Percentiles rank a stretch among this genome's conserved stretches.
These are phyloP conservation scores for Amanita molliuscula DNA, from an alignment of 768 basidiomycete species.

Conservation along the genomic window DNA sequence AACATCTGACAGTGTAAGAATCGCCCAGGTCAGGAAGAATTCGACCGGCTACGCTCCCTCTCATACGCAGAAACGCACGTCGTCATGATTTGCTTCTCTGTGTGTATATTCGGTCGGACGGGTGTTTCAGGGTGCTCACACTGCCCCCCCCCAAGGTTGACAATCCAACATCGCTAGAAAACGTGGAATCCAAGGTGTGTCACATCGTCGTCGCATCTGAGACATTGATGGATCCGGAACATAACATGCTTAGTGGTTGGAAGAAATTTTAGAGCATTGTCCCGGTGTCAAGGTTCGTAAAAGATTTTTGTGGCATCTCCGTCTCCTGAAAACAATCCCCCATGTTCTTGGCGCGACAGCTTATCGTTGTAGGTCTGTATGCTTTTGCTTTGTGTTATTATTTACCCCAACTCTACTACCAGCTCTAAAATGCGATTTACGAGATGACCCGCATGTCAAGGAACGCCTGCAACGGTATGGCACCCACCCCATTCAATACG, in stretches of 20 bases:
- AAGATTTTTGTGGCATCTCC: background rate
- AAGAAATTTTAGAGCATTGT: slow-evolving; percentile 87
- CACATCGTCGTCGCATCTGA: background rate
- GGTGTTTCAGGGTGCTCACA: slow-evolving; percentile 7
- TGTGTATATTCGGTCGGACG: slow-evolving; percentile 22
- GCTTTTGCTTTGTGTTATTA: background rate
- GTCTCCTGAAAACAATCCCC: slow-evolving; percentile 1
- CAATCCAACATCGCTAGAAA: slow-evolving; percentile 90
- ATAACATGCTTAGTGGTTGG: slow-evolving; percentile 60
- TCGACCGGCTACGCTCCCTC: slow-evolving; percentile 87
- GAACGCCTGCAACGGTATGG: slow-evolving; percentile 67
- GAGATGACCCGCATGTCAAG: slow-evolving; percentile 67
- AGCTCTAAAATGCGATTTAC: slow-evolving; percentile 94
- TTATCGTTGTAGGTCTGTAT: slow-evolving; percentile 85
- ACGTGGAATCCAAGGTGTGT: slow-evolving; percentile 83
- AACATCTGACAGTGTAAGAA: slow-evolving; percentile 14
- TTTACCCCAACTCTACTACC: slow-evolving; percentile 6
- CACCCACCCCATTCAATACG: slow-evolving; percentile 75
- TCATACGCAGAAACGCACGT: slow-evolving; percentile 96
- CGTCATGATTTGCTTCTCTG: slow-evolving; percentile 94
- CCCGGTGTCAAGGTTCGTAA: slow-evolving; percentile 79
- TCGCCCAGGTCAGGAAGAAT: slow-evolving; percentile 82
- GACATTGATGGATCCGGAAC: background rate
- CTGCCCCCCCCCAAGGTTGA: slow-evolving; percentile 49
- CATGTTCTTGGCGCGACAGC: slow-evolving; percentile 26